phyloP scores from a whole-genome alignment of 179 eudicot genomes.

The Silene noctiflora region DNA sequence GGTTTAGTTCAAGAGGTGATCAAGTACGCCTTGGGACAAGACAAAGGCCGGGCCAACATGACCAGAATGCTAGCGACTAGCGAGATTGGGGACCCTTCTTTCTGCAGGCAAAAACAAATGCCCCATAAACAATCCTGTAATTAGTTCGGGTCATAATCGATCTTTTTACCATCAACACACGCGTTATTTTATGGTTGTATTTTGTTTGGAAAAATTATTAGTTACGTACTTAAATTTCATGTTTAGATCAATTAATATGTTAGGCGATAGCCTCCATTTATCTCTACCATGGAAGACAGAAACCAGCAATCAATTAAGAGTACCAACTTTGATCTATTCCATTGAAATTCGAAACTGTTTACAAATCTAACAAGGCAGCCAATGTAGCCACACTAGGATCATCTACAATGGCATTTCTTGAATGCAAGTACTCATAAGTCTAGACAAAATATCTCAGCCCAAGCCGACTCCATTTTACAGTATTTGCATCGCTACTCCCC shows the following conservation, averaged over 20 bases:
- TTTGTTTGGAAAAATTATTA: no score
- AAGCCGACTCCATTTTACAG: constrained; percentile 31
- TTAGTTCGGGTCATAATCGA: no score
- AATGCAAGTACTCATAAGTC: constrained; percentile 24
- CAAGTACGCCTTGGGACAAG: no score
- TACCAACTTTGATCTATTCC: neutral
- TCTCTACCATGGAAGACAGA: neutral
- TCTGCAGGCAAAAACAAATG: no score
- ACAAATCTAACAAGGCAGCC: constrained; percentile 26
- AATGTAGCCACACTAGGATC: constrained; percentile 21
- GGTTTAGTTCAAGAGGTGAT: no score
- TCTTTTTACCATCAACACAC: no score
- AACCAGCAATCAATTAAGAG: neutral
- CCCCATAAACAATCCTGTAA: no score
- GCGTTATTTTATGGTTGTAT: no score
- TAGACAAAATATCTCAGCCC: constrained; percentile 26
- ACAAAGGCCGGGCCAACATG: no score
- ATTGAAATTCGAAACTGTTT: constrained; percentile 19
- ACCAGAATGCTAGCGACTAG: no score
- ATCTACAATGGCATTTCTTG: constrained; percentile 33
- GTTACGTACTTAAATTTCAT: no score
- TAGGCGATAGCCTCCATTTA: neutral
- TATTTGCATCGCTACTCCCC: constrained; percentile 28
- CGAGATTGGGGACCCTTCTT: no score
- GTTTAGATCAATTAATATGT: neutral